Base-by-base conservation (phyloP, 2,329 filamentous ascomycete species). In the Lachnellula willkommii region DNA sequence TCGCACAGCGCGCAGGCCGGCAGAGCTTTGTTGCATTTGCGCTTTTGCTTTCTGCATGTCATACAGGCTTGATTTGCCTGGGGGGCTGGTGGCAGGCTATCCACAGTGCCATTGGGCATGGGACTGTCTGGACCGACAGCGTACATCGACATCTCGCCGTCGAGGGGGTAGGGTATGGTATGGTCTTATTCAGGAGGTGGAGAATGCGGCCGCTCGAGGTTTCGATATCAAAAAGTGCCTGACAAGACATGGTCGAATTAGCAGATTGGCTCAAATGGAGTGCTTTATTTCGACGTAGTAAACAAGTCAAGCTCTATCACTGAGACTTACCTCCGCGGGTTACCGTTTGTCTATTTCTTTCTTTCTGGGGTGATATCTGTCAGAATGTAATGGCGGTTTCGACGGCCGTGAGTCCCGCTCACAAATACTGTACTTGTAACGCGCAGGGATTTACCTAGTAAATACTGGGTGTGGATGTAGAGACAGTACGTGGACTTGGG, bases 1-100 rank as follows among this genome's bases (percentile, higher is more conserved):
- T 62, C 61, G 65, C 79, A 81, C 4, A 80, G 70, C 2, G 71
- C 67, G 63, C 79, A 81, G 15, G 68, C 64, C 14, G 79, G 79
- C 1, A 80, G 60, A 4, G 60, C 63, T 66, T 80, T 81, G 71
- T 78, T 74, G 63, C 79, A 81, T 70, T 74, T 77, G 45, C 78
- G 70, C 68, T 81, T 81, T 65, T 80, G 74, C 58, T 72, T 74
- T 37, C 72, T 68, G 63, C 75, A 78, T 32, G 73, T 68, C 45
- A 70, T 59, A 61, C 75, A 78, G 55, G 75, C 75, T 65, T 75
- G 73, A 15, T 66, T 59, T 17, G 75, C 73, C 53, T 67, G 71
- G 24, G 50, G 61, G 8, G 55, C 54, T 12, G 11, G 28, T 12
- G 9, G 28, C 40, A 59, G 56, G 5, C 52, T 54, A 24, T 61